A percentile compares a stretch with the other conserved stretches of the same genome.
phyloP scores from a whole-genome alignment of 371 early-diverging fungal species.

The Conidiobolus incongruus region DNA sequence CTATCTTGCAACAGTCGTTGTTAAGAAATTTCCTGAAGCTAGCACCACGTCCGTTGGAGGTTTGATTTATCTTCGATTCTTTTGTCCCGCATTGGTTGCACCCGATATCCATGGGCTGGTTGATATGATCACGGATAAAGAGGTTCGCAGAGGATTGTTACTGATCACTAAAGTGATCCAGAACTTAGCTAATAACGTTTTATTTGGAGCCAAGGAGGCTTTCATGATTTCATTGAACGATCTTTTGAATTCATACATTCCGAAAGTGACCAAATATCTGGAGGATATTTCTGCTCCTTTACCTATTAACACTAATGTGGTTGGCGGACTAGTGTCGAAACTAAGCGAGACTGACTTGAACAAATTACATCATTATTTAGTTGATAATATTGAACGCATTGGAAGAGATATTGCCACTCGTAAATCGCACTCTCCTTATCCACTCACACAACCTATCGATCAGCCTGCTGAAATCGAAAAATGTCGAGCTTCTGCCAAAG shows the following conservation, averaged over 20 bases:
- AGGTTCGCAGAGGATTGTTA: constrained; percentile 64
- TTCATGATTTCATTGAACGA: constrained; percentile 75
- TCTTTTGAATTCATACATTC: constrained; percentile 51
- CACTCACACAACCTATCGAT: background rate
- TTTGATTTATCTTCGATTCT: constrained; percentile 83
- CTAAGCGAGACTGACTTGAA: constrained; percentile 29
- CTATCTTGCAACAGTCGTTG: constrained; percentile 50
- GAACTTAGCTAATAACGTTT: constrained; percentile 80
- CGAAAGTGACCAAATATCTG: constrained; percentile 31
- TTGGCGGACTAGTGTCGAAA: background rate
- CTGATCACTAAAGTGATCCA: constrained; percentile 86
- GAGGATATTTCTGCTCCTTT: constrained; percentile 23
- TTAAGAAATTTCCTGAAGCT: constrained; percentile 65
- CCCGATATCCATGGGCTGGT: constrained; percentile 43
- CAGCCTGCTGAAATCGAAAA: constrained; percentile 11
- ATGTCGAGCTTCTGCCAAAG: constrained; percentile 15
- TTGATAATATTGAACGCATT: constrained; percentile 46
- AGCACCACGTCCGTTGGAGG: constrained; percentile 75
- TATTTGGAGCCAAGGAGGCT: constrained; percentile 81
- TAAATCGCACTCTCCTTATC: constrained; percentile 5
- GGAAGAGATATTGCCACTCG: constrained; percentile 29
- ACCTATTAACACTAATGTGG: background rate
- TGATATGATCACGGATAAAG: constrained; percentile 22
- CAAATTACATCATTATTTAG: constrained; percentile 36
- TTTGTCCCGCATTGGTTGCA: constrained; percentile 86